Percentiles rank a stretch among this genome's conserved stretches.
These are phyloP conservation scores for Heliosperma pusillum DNA, from an alignment of 148 eudicot genomes.

Conservation along the genomic window DNA sequence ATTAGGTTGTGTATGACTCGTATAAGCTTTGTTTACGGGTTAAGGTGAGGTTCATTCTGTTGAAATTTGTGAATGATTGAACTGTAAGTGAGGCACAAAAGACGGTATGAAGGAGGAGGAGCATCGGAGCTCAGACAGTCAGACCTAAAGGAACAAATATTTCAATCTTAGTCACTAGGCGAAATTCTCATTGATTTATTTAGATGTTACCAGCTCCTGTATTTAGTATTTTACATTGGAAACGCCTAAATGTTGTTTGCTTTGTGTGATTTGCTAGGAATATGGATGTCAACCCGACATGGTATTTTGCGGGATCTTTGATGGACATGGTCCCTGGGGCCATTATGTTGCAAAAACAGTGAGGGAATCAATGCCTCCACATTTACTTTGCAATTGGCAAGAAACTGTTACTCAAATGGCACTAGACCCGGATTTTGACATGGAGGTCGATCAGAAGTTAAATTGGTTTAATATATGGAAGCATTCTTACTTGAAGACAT, in stretches of 20 bases:
- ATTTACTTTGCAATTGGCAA: conserved; percentile 79
- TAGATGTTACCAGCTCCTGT: no score
- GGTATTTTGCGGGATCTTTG: conserved; percentile 89
- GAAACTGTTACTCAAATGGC: conserved; percentile 56
- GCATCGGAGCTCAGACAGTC: no score
- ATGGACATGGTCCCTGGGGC: conserved; percentile 98
- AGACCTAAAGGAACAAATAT: no score
- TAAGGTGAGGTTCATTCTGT: no score
- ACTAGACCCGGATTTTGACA: conserved; percentile 50
- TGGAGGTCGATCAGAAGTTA: conserved; percentile 48
- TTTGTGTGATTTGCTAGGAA: conserved; percentile 42
- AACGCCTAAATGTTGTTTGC: not conserved
- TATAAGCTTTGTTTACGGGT: no score
- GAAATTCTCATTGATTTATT: no score
- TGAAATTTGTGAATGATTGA: no score
- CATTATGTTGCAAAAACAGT: conserved; percentile 82
- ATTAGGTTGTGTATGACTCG: no score
- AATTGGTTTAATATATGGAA: conserved; percentile 70
- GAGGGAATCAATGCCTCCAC: conserved; percentile 71
- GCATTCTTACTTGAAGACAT: conserved; percentile 64
- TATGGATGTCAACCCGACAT: conserved; percentile 90
- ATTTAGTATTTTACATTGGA: not conserved
- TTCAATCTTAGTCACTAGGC: no score
- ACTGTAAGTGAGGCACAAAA: no score
- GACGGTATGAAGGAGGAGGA: no score